Conservation (phyloP, 78 protist genomes). For the Cavenderia fasciculata region DNA sequence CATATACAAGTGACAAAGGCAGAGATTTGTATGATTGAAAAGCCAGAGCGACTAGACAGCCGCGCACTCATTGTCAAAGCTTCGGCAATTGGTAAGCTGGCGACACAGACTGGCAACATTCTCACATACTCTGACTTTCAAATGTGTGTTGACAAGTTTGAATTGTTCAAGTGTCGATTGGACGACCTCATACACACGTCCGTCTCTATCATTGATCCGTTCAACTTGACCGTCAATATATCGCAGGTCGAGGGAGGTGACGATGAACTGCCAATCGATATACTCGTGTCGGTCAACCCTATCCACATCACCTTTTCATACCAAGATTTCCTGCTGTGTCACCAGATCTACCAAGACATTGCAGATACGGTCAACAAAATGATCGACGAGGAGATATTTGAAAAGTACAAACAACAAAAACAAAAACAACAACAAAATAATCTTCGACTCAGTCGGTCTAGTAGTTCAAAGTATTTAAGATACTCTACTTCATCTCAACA, state of each 20-base stretch:
- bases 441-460: not conserved
- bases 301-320: slow-evolving; percentile 36
- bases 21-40: slow-evolving; percentile 30
- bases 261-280: slow-evolving; percentile 22
- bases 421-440: too few species aligned
- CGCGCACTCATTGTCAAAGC: slow-evolving; percentile 10
- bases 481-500: too few species aligned
- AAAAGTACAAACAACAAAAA: too few species aligned
- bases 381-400: too few species aligned
- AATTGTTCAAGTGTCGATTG: slow-evolving; percentile 42
- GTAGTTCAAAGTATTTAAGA: too few species aligned
- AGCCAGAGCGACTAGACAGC: slow-evolving; percentile 9
- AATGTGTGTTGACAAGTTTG: slow-evolving; percentile 23
- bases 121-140: slow-evolving; percentile 29
- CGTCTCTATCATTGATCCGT: slow-evolving; percentile 52
- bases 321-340: slow-evolving; percentile 54
- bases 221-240: slow-evolving; percentile 10
- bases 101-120: not conserved
- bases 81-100: slow-evolving; percentile 2
- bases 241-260: slow-evolving; percentile 30
- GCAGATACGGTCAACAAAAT: not conserved
- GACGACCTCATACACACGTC: not conserved
- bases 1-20: slow-evolving; percentile 49
- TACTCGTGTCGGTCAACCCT: slow-evolving; percentile 22
- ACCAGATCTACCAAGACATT: not conserved